Conservation (phyloP, 176 grass and related monocot species). For the Olyra latifolia region DNA sequence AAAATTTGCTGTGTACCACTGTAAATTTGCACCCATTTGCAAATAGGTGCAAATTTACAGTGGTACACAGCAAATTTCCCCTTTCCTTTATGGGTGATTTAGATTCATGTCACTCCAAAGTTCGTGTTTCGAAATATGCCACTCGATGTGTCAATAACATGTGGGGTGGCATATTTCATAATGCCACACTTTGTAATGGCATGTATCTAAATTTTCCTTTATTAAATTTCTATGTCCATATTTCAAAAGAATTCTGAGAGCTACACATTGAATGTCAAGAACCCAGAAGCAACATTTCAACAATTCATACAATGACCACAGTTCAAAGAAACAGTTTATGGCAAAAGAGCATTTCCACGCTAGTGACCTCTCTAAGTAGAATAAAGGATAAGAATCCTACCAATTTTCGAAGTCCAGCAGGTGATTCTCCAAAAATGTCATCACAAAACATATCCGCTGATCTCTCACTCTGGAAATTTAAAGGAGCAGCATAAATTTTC, state of each 20-base stretch:
- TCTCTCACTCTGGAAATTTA: constrained; percentile 81
- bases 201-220: too few species aligned
- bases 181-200: too few species aligned
- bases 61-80: too few species aligned
- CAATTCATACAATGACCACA: background rate
- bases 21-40: too few species aligned
- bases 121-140: too few species aligned
- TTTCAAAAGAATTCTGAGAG: background rate
- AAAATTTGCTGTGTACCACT: too few species aligned
- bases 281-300: background rate
- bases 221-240: background rate
- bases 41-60: too few species aligned
- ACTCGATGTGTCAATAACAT: too few species aligned
- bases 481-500: constrained; percentile 18
- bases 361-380: background rate
- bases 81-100: too few species aligned
- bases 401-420: constrained; percentile 68
- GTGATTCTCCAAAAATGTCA: constrained; percentile 97
- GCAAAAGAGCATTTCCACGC: background rate
- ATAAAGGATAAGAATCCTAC: constrained; percentile 44
- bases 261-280: background rate
- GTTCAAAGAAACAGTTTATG: background rate
- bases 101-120: too few species aligned
- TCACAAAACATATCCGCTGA: constrained; percentile 93
- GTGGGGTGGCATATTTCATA: too few species aligned